Base-by-base conservation (phyloP, 2,329 filamentous ascomycete species). In the Cytospora piceae region DNA sequence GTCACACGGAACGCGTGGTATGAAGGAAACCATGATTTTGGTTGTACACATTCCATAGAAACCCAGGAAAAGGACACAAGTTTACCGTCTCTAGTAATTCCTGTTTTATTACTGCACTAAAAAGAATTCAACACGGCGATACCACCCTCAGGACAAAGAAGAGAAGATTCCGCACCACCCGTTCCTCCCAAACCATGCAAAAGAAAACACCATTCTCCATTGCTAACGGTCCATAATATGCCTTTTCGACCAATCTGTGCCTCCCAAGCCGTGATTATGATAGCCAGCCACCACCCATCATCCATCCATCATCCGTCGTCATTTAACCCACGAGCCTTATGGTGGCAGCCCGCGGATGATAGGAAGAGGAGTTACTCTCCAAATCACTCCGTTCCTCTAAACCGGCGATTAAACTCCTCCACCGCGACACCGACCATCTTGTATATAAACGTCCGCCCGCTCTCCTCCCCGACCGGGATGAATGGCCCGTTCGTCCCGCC, bases 401-500 rank as follows among this genome's bases (percentile, higher is more conserved):
- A 90, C 69, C 86, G 80, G 66, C 86, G 81, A 72, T 90, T 90
- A 67, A 88, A 90, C 78, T 90, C 87, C 72, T 87, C 85, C 54
- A 89, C 87, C 2, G 87, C 87, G 1, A 90, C 79, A 0, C 85
- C 87, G 66, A 90, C 82, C 83, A 88, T 89, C 71, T 80, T 81
- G 75, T 90, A 90, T 69, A 90, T 72, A 72, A 88, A 90, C 1
- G 83, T 81, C 52, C 87, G 78, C 34, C 85, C 83, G 63, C 89
- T 91, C 77, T 97, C 94, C 72, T 97, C 93, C n/a, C 88, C 90
- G 7, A 98, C 91, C 0, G 95, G 95, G 8, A 99, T 89, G 74
- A 98, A 99, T 2, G 95, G 95, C 0, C 95, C 95, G 75, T 97
- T 97, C 2, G 90, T 92, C 4, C 94, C 94, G 14, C 94, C 94